Conservation (phyloP, 2,329 filamentous ascomycete genomes). For the Eutypella sp. region DNA sequence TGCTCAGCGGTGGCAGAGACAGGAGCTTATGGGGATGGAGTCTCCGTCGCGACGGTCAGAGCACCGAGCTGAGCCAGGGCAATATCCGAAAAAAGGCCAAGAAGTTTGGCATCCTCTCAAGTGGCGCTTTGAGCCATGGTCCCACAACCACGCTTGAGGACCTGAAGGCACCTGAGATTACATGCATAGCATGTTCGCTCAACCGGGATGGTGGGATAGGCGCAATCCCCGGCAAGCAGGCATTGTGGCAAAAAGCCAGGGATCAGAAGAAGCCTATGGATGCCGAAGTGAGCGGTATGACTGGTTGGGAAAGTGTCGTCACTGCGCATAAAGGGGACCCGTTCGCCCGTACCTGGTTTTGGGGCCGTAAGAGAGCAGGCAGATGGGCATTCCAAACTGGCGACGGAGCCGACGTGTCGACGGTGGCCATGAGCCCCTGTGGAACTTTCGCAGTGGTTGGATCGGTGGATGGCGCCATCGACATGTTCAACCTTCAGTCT, state of each 20-base stretch:
- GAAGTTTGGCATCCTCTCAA: slow-evolving; percentile 70
- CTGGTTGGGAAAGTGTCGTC: slow-evolving; percentile 95
- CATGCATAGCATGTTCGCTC: slow-evolving; percentile 81
- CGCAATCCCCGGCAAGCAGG: slow-evolving; percentile 68
- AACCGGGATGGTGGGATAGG: slow-evolving; percentile 95
- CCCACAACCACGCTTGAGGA: slow-evolving; percentile 63
- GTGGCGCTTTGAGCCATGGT: slow-evolving; percentile 51
- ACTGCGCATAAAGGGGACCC: slow-evolving; percentile 85
- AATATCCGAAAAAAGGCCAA: slow-evolving; percentile 83
- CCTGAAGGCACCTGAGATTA: slow-evolving; percentile 88
- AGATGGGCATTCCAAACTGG: slow-evolving; percentile 88
- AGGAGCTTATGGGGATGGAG: slow-evolving; percentile 96
- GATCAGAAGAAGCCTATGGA: slow-evolving; percentile 58
- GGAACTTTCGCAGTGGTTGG: slow-evolving; percentile 92
- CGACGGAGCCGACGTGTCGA: slow-evolving; percentile 77
- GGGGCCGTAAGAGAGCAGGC: slow-evolving; percentile 89
- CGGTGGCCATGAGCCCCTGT: slow-evolving; percentile 83
- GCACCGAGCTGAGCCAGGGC: slow-evolving; percentile 87
- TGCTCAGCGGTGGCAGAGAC: slow-evolving; percentile 84
- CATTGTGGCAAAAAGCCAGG: slow-evolving; percentile 77
- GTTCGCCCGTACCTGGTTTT: slow-evolving; percentile 93
- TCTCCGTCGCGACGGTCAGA: slow-evolving; percentile 89
- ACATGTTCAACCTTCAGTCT: slow-evolving; percentile 97
- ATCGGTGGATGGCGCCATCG: slow-evolving; percentile 74
- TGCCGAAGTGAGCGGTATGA: slow-evolving; percentile 68